Evolutionary conservation across 257 asterid species (phyloP), one percentile per base, ranked within the genome.

Genomic region (Gentiana dahurica): DNA sequence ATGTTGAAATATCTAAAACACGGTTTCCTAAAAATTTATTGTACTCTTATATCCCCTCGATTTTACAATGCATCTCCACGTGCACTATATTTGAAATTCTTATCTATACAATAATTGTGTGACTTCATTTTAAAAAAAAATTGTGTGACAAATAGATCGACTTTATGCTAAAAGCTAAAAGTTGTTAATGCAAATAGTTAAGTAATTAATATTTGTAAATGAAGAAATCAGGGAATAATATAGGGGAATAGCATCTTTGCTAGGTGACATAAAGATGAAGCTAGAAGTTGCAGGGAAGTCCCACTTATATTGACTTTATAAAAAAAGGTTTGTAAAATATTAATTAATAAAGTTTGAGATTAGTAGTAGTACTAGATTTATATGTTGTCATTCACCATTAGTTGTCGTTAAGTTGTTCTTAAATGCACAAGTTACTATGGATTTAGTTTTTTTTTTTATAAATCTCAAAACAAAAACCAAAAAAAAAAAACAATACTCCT

Each of bases 211-310:
- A 12, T 72, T 59, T 63, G 44, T 66, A 64, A 64, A 24, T 61
- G 36, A 46, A 36, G 51, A 46, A 48, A 32, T 47, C 76, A 69
- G 75, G 36, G 65, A 51, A 36, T 41, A 4, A 41, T 56, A 51
- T 53, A 34, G 62, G 53, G 65, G 85, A 73, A 85, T 74, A 73
- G 94, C 92, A 87, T 81, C 89, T 87, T 77, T 78, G 87, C 89
- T 77, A 77, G 75, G 80, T 73, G 91, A 81, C 95, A 84, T 38
- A 37, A 58, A 70, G 83, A 54, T 67, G 69, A 71, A 66, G 94
- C 71, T 78, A 65, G 71, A 77, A 78, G 54, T 66, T 73, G 74
- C 78, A 80, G 76, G 24, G 24, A 63, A 58, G 72, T 33, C 61
- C 34, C 60, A 53, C 53, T 55, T 61, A 72, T 75, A 72, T 75